A percentile compares a stretch with the other conserved stretches of the same genome.
phyloP scores from a whole-genome alignment of 768 basidiomycete genomes.

The Suillus paluster region DNA sequence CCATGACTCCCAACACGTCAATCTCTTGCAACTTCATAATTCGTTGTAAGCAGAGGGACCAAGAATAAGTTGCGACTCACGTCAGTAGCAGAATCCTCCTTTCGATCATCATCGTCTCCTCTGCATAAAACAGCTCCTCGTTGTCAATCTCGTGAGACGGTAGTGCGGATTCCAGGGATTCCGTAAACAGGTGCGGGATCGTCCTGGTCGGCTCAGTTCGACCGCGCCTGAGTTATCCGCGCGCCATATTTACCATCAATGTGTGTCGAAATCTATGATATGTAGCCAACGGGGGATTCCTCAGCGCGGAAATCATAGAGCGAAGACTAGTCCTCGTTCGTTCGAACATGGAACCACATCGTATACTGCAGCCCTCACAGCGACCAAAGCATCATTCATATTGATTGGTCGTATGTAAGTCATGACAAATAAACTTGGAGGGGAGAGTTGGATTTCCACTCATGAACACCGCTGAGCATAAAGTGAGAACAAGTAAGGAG shows the following conservation, averaged over 20 bases:
- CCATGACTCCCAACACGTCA: slow-evolving; percentile 45
- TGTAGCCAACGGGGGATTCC: too few species aligned
- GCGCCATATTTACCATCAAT: slow-evolving; percentile 7
- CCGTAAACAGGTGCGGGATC: slow-evolving; percentile 46
- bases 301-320: slow-evolving; percentile 55
- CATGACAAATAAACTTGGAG: not conserved
- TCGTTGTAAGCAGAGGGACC: slow-evolving; percentile 1
- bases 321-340: slow-evolving; percentile 60
- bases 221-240: slow-evolving; percentile 22
- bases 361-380: slow-evolving; percentile 55
- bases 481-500: slow-evolving; percentile 47
- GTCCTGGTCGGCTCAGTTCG: slow-evolving; percentile 28
- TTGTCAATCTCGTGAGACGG: slow-evolving; percentile 58
- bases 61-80: slow-evolving; percentile 25
- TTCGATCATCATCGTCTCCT: slow-evolving; percentile 66
- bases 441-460: not conserved
- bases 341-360: slow-evolving; percentile 56
- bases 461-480: slow-evolving; percentile 57
- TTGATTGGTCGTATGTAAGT: too few species aligned
- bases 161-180: slow-evolving; percentile 51
- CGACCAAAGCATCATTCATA: slow-evolving; percentile 40
- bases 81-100: slow-evolving; percentile 51
- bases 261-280: slow-evolving; percentile 44
- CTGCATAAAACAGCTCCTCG: slow-evolving; percentile 50
- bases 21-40: too few species aligned